phyloP scores from a whole-genome alignment of 1,139 yeast genomes.

The Sugiyamaella sp. region DNA sequence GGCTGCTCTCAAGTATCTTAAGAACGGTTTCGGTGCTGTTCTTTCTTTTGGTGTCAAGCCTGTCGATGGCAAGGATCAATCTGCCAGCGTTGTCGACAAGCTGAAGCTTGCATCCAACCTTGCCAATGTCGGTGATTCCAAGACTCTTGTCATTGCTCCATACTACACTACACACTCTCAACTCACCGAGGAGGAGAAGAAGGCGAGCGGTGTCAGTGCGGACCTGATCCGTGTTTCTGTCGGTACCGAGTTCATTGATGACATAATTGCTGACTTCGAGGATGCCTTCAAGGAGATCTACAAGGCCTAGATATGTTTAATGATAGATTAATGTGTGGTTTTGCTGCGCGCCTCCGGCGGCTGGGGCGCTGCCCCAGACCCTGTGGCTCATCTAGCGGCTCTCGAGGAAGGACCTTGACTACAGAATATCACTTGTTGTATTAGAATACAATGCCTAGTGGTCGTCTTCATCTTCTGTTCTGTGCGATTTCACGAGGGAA shows the following conservation, averaged over 20 bases:
- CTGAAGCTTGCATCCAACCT: constrained; percentile 85
- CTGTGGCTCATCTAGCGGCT: neutral
- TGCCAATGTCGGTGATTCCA: constrained; percentile 96
- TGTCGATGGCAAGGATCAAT: constrained; percentile 55
- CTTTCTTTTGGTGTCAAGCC: constrained; percentile 87
- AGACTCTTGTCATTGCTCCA: constrained; percentile 93
- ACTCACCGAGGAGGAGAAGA: constrained; percentile 76
- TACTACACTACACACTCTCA: constrained; percentile 95
- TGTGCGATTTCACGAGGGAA: constrained; percentile 12
- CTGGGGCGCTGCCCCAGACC: neutral
- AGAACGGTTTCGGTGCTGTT: constrained; percentile 81
- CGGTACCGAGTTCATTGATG: constrained; percentile 90
- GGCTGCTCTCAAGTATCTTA: constrained; percentile 77
- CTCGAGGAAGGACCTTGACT: too few species aligned
- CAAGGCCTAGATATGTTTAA: constrained; percentile 2
- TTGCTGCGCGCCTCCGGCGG: neutral
- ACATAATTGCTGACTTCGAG: constrained; percentile 82
- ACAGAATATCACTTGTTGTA: too few species aligned
- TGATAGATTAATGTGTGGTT: neutral
- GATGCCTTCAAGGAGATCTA: constrained; percentile 58
- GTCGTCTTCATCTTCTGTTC: constrained; percentile 1
- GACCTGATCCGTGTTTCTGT: constrained; percentile 87
- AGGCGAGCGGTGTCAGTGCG: constrained; percentile 79
- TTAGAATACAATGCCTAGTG: too few species aligned
- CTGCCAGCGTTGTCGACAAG: constrained; percentile 79